Percentiles rank a stretch among this genome's conserved stretches.
Conservation (phyloP, 306 rosid genomes). For the Inga leiocalycina region DNA sequence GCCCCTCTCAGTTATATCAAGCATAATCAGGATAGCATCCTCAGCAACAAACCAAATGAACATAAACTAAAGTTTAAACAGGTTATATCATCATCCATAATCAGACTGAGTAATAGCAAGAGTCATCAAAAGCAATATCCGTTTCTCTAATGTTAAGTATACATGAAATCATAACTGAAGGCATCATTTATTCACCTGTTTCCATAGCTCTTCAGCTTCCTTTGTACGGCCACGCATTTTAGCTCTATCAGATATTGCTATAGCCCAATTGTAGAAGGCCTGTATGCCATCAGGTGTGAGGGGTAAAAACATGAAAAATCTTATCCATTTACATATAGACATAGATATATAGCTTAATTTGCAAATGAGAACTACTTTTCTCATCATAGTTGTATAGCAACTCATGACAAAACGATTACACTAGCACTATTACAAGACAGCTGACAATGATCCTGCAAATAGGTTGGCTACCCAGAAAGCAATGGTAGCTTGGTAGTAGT, state of each 20-base stretch:
- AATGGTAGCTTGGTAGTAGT: not conserved
- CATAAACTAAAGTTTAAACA: conserved; percentile 18
- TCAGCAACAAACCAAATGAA: conserved; percentile 1
- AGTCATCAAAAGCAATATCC: conserved; percentile 17
- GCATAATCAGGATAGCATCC: not conserved
- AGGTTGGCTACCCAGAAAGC: not conserved
- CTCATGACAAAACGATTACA: conserved; percentile 6
- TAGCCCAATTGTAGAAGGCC: conserved; percentile 99
- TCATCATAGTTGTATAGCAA: conserved; percentile 1
- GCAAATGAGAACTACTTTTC: not conserved
- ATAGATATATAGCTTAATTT: not conserved
- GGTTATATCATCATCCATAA: conserved; percentile 9
- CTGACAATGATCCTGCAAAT: conserved; percentile 12
- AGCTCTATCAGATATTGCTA: conserved; percentile 98
- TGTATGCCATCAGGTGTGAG: conserved; percentile 32
- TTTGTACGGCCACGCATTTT: conserved; percentile 99
- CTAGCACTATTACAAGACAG: not conserved
- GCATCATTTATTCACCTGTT: conserved; percentile 68
- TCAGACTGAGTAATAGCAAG: conserved; percentile 8
- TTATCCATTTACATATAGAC: not conserved
- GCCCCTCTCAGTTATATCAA: conserved; percentile 18
- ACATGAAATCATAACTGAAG: conserved; percentile 32
- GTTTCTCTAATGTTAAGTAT: conserved; percentile 3
- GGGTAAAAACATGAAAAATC: not conserved
- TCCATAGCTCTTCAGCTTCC: conserved; percentile 99